These are phyloP conservation scores for Fusarium phyllophilum DNA, from an alignment of 2,329 filamentous ascomycete species.

Conservation along the genomic window DNA sequence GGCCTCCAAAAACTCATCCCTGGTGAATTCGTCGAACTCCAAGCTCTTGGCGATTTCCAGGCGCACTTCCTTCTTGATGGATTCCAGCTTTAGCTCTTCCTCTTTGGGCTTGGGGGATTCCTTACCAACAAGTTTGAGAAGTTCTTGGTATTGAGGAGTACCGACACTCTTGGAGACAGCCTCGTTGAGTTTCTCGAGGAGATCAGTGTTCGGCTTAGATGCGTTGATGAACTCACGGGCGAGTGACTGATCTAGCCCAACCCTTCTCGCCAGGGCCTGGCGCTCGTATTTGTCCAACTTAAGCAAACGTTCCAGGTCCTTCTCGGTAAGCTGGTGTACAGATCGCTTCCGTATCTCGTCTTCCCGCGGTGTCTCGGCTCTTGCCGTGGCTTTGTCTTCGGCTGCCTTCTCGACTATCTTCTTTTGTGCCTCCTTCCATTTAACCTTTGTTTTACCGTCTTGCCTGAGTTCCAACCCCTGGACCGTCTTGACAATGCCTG, in stretches of 20 bases:
- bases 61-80: neutral
- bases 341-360: neutral
- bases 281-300: neutral
- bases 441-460: neutral
- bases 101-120: neutral
- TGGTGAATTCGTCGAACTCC: neutral
- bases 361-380: neutral
- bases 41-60: neutral
- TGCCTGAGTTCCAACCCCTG: neutral
- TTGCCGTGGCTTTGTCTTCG: neutral
- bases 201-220: neutral
- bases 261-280: neutral
- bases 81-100: neutral
- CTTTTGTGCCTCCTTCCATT: neutral
- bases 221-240: conserved; percentile 1
- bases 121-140: neutral
- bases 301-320: neutral
- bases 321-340: neutral
- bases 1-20: neutral
- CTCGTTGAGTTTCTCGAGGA: conserved; percentile 11
- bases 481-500: neutral
- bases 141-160: neutral
- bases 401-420: neutral
- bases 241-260: neutral
- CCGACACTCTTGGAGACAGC: neutral